phyloP scores from a whole-genome alignment of 768 basidiomycete species.

The Phaeotremella fagi region DNA sequence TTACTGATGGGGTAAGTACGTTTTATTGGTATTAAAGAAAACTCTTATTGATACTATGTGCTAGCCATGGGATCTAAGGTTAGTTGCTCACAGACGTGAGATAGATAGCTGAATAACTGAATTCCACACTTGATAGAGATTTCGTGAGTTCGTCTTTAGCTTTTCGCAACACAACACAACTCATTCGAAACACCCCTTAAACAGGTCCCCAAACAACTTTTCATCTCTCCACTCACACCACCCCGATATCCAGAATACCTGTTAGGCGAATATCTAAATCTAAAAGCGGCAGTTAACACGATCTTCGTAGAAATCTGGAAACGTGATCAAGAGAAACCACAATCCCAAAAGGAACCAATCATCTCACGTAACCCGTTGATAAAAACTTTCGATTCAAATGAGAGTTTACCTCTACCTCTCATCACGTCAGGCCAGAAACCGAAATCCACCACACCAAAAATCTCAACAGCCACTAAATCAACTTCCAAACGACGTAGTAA shows the following conservation, averaged over 20 bases:
- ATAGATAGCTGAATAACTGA: conserved; percentile 3
- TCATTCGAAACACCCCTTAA: neutral
- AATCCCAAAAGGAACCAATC: conserved; percentile 9
- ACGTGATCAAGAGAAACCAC: conserved; percentile 7
- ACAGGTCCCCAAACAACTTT: conserved; percentile 46
- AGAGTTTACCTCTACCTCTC: too few species aligned
- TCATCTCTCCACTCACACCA: conserved; percentile 36
- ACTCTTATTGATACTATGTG: neutral
- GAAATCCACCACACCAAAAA: neutral
- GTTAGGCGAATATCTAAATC: conserved; percentile 40
- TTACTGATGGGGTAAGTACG: conserved; percentile 44
- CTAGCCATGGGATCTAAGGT: conserved; percentile 46
- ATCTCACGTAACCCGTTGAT: neutral
- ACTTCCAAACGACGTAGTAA: conserved; percentile 11
- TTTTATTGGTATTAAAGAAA: neutral
- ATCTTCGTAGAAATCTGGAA: conserved; percentile 34
- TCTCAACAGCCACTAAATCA: neutral
- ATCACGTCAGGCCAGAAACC: neutral
- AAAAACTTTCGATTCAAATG: neutral
- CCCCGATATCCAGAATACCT: conserved; percentile 36
- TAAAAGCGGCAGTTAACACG: conserved; percentile 43
- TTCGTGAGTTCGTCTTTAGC: conserved; percentile 37
- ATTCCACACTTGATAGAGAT: conserved; percentile 22
- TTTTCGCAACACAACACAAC: too few species aligned
- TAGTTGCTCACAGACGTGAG: neutral